phyloP scores from a whole-genome alignment of 495 filamentous ascomycete genomes.

The Neurospora sp. region DNA sequence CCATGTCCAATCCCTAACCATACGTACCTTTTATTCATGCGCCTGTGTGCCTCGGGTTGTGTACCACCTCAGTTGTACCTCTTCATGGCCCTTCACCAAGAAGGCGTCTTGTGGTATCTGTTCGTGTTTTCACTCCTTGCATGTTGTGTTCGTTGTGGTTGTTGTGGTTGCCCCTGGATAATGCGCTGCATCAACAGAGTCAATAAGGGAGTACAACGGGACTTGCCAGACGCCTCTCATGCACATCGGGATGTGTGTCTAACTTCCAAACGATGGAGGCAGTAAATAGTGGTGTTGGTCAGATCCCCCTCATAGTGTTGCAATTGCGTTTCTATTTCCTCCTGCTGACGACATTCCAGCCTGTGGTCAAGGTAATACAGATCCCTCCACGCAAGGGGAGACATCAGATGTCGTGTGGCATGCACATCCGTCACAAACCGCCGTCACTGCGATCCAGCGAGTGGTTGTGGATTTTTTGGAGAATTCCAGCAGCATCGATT shows the following conservation, averaged over 20 bases:
- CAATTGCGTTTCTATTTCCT: not conserved
- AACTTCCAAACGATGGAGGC: not conserved
- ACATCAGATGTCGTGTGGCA: not conserved
- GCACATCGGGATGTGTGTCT: slow-evolving; percentile 7
- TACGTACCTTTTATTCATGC: not conserved
- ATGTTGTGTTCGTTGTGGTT: not conserved
- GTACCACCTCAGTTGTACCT: not conserved
- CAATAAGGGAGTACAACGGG: not conserved
- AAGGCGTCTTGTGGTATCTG: not conserved
- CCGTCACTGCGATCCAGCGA: not conserved
- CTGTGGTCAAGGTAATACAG: not conserved
- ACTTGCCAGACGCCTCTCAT: not conserved
- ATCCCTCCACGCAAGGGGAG: not conserved
- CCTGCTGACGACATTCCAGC: not conserved
- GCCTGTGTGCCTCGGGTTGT: not conserved
- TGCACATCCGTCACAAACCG: not conserved
- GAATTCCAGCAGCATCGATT: not conserved
- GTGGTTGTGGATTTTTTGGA: not conserved
- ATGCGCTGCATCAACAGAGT: not conserved
- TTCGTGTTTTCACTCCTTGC: not conserved
- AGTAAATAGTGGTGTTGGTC: not conserved
- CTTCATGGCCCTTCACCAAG: not conserved
- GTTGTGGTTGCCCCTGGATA: not conserved
- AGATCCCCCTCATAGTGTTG: not conserved
- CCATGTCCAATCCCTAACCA: not conserved